phyloP scores from a whole-genome alignment of 805 yeast genomes.

The Komagataella pastoris region DNA sequence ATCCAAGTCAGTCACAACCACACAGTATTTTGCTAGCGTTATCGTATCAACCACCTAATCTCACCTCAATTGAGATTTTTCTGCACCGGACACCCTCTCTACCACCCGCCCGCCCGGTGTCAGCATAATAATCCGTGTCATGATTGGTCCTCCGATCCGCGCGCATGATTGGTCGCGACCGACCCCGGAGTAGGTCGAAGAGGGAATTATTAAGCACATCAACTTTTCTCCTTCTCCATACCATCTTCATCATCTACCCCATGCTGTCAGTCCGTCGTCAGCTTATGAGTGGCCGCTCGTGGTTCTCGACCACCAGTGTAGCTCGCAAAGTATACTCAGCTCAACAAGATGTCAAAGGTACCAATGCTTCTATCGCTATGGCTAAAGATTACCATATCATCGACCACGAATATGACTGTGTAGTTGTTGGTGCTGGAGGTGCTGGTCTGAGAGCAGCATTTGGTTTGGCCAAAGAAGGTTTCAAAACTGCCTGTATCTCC shows the following conservation, averaged over 20 bases:
- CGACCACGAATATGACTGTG: conserved; percentile 97
- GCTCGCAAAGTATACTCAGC: conserved; percentile 19
- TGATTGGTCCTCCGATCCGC: not conserved
- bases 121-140: not conserved
- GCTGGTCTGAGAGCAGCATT: conserved; percentile 98
- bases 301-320: conserved; percentile 15
- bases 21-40: no score
- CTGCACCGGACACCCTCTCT: no score
- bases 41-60: no score
- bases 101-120: not conserved
- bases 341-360: conserved; percentile 29
- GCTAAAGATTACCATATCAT: conserved; percentile 75
- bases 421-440: conserved; percentile 98
- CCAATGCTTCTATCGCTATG: conserved; percentile 38
- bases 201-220: not conserved
- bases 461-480: conserved; percentile 94
- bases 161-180: not conserved
- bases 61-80: not conserved
- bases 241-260: conserved; percentile 2
- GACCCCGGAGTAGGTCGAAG: not conserved
- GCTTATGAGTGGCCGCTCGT: conserved; percentile 8
- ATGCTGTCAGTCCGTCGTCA: conserved; percentile 12
- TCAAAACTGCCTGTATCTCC: conserved; percentile 93
- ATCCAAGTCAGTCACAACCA: no score
- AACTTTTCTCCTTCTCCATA: not conserved